Base-by-base conservation (phyloP, 2,329 filamentous ascomycete genomes). In the Pyrenophora seminiperda region DNA sequence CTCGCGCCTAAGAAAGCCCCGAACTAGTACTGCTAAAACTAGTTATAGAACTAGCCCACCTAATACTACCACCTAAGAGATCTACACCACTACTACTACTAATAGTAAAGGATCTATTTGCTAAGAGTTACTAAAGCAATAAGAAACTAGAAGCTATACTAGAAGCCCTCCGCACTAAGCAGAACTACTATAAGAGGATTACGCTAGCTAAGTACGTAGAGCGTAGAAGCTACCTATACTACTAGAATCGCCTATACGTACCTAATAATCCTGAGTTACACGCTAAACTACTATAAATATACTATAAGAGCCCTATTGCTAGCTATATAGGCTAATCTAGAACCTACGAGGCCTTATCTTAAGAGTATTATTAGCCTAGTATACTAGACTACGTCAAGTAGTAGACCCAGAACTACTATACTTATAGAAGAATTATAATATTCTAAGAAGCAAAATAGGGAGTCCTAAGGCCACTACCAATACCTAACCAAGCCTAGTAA, bases 391-490 rank as follows among this genome's bases (percentile, higher is more conserved):
- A 34, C 13, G 14, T 46, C 19, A 3, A 29, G 15, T 7, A 30
- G 11, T 50, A 30, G 19, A 18, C 31, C 11, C 9, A 37, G 17
- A 33, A 17, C 20, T 50, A 18, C 22, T 5, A 31, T 4, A 20
- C n/a, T 17, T 44, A 17, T 27, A 13, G 18, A 14, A 5, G 34
- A 9, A 14, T 13, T 1, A 50, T n/a, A 6, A 2, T n/a, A 5
- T 50, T 7, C 18, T 6, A 14, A 13, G 19, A 33, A 2, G 20
- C 13, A 1, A 34, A 37, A 5, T 9, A 46, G 11, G 41, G 41
- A 32, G 33, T 50, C 4, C 36, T 50, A 11, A 20, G 37, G 7
- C 47, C 27, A 4, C 27, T 50, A 10, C 41, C 20, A 10, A 41
- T 50, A 13, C 34, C 34, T 5, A 14, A 45, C 6, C 34, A 24